Percentiles rank a stretch among this genome's conserved stretches.
Evolutionary conservation across 2,329 filamentous ascomycete species (phyloP).

Genomic region (Botrytis elliptica): DNA sequence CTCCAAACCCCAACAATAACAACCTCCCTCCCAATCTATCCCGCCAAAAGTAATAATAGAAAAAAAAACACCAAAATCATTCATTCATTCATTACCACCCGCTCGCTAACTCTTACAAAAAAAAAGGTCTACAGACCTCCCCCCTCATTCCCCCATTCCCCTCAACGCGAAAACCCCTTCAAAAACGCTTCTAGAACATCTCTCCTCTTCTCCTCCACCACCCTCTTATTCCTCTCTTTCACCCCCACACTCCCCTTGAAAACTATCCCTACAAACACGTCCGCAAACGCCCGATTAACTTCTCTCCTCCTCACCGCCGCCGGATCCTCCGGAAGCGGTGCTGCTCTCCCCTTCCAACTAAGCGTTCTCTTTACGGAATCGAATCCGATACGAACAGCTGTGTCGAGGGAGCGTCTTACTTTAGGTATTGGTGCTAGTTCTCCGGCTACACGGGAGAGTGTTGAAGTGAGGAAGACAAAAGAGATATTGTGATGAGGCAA

Average conservation of each 20-base stretch:
- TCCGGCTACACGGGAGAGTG: constrained; percentile 60
- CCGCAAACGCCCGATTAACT: constrained; percentile 61
- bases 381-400: constrained; percentile 30
- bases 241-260: constrained; percentile 51
- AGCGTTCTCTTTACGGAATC: constrained; percentile 32
- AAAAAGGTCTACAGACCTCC: neutral
- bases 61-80: neutral
- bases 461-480: constrained; percentile 82
- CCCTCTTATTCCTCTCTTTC: constrained; percentile 56
- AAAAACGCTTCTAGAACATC: constrained; percentile 71
- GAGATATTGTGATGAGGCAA: constrained; percentile 81
- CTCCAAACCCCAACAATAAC: neutral
- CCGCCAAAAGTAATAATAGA: neutral
- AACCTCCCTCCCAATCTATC: neutral
- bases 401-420: constrained; percentile 20
- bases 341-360: constrained; percentile 33
- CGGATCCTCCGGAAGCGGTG: constrained; percentile 44
- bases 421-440: constrained; percentile 50
- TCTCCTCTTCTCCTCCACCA: constrained; percentile 61
- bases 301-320: constrained; percentile 55
- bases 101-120: neutral
- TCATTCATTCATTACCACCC: neutral
- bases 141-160: fast-evolving
- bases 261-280: constrained; percentile 62
- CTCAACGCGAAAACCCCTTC: constrained; percentile 16